Evolutionary conservation across 441 rosid species (phyloP).

Genomic region (Macaranga tanarius): DNA sequence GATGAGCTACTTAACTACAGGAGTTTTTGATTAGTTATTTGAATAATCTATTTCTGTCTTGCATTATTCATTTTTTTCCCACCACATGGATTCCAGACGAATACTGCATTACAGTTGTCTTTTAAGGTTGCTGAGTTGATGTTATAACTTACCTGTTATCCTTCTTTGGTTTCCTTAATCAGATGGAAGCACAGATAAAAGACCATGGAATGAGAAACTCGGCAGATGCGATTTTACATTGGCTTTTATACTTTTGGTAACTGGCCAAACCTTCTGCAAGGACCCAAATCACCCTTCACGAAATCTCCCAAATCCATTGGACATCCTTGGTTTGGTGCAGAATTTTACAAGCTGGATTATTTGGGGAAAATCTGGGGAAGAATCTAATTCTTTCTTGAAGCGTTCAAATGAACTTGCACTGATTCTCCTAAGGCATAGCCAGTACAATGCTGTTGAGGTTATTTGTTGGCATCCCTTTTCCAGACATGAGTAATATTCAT

Average conservation of each 20-base stretch:
- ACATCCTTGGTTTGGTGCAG: slow-evolving; percentile 52
- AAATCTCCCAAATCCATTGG: slow-evolving; percentile 61
- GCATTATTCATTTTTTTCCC: slow-evolving; percentile 2
- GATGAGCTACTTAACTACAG: not conserved
- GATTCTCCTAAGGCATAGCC: slow-evolving; percentile 78
- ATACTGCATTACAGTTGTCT: slow-evolving; percentile 7
- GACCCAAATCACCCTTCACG: slow-evolving; percentile 30
- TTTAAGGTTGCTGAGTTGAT: slow-evolving; percentile 7
- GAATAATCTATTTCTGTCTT: not conserved
- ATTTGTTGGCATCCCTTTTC: slow-evolving; percentile 20
- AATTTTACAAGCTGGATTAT: slow-evolving; percentile 81
- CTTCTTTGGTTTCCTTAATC: slow-evolving; percentile 27
- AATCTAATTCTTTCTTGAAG: slow-evolving; percentile 61
- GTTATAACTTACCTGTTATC: slow-evolving; percentile 7
- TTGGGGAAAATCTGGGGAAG: slow-evolving; percentile 70
- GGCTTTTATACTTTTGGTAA: slow-evolving; percentile 62
- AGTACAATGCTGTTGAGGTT: slow-evolving; percentile 92
- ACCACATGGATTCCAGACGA: not conserved
- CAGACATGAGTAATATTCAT: slow-evolving; percentile 13
- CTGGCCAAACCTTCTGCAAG: slow-evolving; percentile 40
- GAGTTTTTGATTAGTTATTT: not conserved
- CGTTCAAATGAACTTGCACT: slow-evolving; percentile 77
- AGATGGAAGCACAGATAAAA: slow-evolving; percentile 65
- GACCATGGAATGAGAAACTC: slow-evolving; percentile 77
- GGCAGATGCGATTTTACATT: slow-evolving; percentile 87